Percentiles rank a stretch among this genome's conserved stretches.
These are phyloP conservation scores for Aspergillus funiculosus DNA, from an alignment of 495 filamentous ascomycete species.

Conservation along the genomic window DNA sequence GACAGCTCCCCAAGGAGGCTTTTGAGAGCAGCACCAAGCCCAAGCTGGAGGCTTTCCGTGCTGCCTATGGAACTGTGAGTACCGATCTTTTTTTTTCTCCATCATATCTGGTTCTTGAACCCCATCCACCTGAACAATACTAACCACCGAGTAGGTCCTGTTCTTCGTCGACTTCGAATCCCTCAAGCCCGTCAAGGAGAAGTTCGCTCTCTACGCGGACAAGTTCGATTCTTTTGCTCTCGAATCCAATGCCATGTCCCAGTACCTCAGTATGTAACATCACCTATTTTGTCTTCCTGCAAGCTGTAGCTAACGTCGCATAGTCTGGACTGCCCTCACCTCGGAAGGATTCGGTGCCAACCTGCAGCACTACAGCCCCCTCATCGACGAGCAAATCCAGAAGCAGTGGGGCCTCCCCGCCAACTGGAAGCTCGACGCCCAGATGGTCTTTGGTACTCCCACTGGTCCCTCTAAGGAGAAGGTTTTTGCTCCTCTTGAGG, in stretches of 20 bases:
- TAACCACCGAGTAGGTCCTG: conserved; percentile 28
- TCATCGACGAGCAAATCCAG: conserved; percentile 40
- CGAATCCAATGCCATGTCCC: conserved; percentile 49
- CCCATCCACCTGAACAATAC: background rate
- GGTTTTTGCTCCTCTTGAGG: conserved; percentile 33
- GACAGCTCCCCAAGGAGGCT: conserved; percentile 32
- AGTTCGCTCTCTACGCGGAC: conserved; percentile 42
- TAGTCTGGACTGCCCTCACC: conserved; percentile 48
- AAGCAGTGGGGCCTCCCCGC: conserved; percentile 40
- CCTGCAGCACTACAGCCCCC: conserved; percentile 52
- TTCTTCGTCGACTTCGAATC: conserved; percentile 46
- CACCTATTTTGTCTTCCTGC: background rate
- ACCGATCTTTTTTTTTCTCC: background rate
- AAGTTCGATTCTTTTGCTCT: conserved; percentile 46
- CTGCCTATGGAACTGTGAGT: conserved; percentile 47
- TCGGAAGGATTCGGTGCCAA: conserved; percentile 48
- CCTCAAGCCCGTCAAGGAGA: conserved; percentile 37
- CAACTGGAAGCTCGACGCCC: conserved; percentile 44
- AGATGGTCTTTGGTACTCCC: conserved; percentile 47
- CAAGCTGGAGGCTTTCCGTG: conserved; percentile 38
- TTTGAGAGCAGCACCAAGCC: conserved; percentile 40
- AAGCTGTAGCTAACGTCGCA: conserved; percentile 1
- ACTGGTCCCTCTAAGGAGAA: conserved; percentile 33
- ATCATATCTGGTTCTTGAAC: background rate
- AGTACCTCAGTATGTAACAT: conserved; percentile 37